Evolutionary conservation across 768 basidiomycete genomes (phyloP).

Genomic region (Neoboletus magnificus): DNA sequence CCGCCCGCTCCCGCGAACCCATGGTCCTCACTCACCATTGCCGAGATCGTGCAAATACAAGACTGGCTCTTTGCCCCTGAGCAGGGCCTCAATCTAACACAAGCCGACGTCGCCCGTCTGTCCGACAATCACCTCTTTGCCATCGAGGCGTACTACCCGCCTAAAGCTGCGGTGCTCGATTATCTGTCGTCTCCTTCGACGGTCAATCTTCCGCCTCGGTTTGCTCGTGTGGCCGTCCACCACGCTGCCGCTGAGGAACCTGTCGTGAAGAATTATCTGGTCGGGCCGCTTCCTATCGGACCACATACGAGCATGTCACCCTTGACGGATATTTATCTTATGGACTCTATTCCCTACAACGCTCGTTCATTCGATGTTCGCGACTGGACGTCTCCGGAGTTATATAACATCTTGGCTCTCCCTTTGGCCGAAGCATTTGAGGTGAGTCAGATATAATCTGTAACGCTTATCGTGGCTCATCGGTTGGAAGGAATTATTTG

Average conservation of each 20-base stretch:
- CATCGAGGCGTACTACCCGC: constrained; percentile 49
- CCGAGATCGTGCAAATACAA: constrained; percentile 42
- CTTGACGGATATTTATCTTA: constrained; percentile 51
- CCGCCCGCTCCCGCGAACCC: constrained; percentile 46
- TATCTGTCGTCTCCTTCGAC: constrained; percentile 40
- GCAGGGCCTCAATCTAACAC: constrained; percentile 48
- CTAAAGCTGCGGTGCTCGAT: constrained; percentile 44
- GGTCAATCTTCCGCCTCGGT: constrained; percentile 33
- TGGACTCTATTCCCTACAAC: constrained; percentile 51
- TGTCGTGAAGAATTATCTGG: constrained; percentile 50
- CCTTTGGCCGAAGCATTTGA: constrained; percentile 40
- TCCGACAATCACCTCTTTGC: constrained; percentile 51
- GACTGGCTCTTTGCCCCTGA: constrained; percentile 45
- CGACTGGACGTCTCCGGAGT: constrained; percentile 20
- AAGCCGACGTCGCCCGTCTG: constrained; percentile 23
- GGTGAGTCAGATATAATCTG: constrained; percentile 25
- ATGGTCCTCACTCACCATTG: constrained; percentile 49
- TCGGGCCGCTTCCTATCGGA: constrained; percentile 55
- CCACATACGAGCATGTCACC: constrained; percentile 37
- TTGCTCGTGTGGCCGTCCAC: constrained; percentile 50
- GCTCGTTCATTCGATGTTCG: constrained; percentile 39
- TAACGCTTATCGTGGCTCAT: neutral
- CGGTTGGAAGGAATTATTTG: constrained; percentile 45
- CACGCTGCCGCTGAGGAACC: constrained; percentile 43
- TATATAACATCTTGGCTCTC: constrained; percentile 34